Base-by-base conservation (phyloP, 2,329 filamentous ascomycete genomes). In the Clonostachys byssicola region DNA sequence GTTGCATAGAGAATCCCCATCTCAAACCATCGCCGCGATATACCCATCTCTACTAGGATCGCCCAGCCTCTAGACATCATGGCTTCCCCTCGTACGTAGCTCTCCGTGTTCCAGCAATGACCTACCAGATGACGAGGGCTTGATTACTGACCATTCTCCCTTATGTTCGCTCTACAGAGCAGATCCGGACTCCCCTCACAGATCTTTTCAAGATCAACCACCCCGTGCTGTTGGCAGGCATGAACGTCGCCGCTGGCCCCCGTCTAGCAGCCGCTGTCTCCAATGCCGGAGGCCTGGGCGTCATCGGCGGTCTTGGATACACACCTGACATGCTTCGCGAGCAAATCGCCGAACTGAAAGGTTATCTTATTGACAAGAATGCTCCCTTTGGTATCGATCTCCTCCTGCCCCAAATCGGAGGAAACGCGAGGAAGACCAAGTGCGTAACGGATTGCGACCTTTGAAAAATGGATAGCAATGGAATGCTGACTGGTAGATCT, bases 131-230 rank as follows among this genome's bases (percentile, higher is more conserved):
- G 50, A 38, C 38, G 18, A 46, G 35, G 30, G 12, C 36, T 12
- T 18, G 17, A 39, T 39, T 39, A 39, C 36, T 39, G 10, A 39
- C 36, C 36, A 8, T 10, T 7, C 3, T 39, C 7, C 5, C 17
- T n/a, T 39, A n/a, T 39, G 14, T 12, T 5, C 36, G 12, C 23
- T 4, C 2, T 17, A 35, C 53, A 69, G 66, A 69, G 63, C 58
- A 69, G 77, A 86, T 99, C 70, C 89, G 89, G 63, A 99, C 94
- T 46, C 85, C 89, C 56, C 78, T 92, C 61, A 99, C 94, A 58
- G 92, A 97, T 81, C 88, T 97, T 54, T 88, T 99, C 73, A 89
- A 89, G 78, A 97, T 99, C 81, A 89, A 95, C 68, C 94, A 99
- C 74, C 94, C 94, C 49, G 78, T 99, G 65, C 77, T 99, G 62